phyloP scores from a whole-genome alignment of 805 yeast genomes.

The Sungouiozyma ichnusensis region DNA sequence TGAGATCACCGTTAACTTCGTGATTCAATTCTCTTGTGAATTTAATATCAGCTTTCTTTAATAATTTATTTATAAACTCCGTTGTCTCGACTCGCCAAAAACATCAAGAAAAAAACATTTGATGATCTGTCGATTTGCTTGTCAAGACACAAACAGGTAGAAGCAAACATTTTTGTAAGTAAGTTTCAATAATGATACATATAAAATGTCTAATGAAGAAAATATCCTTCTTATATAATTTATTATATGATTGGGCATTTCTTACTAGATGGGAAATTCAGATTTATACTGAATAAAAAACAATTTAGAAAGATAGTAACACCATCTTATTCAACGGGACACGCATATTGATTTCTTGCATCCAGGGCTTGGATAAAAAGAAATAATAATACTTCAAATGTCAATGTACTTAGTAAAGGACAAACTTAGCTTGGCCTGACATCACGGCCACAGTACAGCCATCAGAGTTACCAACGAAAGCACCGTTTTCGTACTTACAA shows the following conservation, averaged over 20 bases:
- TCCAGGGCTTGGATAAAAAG: neutral
- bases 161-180: too few species aligned
- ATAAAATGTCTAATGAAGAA: neutral
- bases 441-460: constrained; percentile 94
- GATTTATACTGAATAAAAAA: neutral
- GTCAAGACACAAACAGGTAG: too few species aligned
- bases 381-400: neutral
- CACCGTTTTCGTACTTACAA: constrained; percentile 78
- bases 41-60: too few species aligned
- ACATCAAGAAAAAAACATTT: neutral
- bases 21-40: too few species aligned
- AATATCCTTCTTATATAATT: too few species aligned
- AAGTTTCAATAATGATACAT: neutral
- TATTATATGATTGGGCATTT: too few species aligned
- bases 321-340: neutral
- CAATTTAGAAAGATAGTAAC: neutral
- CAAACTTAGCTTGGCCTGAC: constrained; percentile 74
- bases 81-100: too few species aligned
- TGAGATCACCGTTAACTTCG: too few species aligned
- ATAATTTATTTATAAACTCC: too few species aligned
- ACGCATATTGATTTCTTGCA: too few species aligned
- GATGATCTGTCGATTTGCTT: too few species aligned
- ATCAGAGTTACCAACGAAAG: constrained; percentile 41
- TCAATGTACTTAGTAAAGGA: constrained; percentile 38
- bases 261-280: too few species aligned